These are phyloP conservation scores for Yamadazyma kanchanaburiensis DNA, from an alignment of 1,139 yeast genomes.

Conservation along the genomic window DNA sequence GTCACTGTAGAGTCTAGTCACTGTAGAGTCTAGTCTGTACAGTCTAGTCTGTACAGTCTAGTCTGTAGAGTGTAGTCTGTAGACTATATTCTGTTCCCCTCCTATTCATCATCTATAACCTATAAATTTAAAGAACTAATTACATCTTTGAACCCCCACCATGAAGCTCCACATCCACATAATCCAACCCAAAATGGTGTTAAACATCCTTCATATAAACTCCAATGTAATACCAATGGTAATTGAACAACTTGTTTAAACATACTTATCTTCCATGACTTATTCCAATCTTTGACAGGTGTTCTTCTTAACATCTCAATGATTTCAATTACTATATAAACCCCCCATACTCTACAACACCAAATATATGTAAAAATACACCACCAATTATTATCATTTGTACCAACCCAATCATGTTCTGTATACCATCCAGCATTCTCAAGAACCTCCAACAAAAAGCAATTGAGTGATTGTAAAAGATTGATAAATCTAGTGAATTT, in stretches of 20 bases:
- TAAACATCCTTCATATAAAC: slow-evolving; percentile 52
- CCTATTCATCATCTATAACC: too few species aligned
- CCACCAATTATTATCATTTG: slow-evolving; percentile 42
- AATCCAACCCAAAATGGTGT: slow-evolving; percentile 51
- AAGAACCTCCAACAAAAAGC: slow-evolving; percentile 45
- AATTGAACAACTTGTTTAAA: slow-evolving; percentile 45
- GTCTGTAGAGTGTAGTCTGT: too few species aligned
- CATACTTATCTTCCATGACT: slow-evolving; percentile 32
- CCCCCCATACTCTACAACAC: slow-evolving; percentile 59
- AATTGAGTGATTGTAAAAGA: slow-evolving; percentile 40
- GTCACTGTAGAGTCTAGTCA: too few species aligned
- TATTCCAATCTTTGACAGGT: slow-evolving; percentile 36
- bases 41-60: too few species aligned
- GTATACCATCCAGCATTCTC: slow-evolving; percentile 60
- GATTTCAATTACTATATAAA: slow-evolving; percentile 46
- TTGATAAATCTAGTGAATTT: slow-evolving; percentile 33
- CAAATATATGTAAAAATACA: slow-evolving; percentile 43
- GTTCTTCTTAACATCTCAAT: slow-evolving; percentile 41
- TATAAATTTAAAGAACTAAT: slow-evolving; percentile 32
- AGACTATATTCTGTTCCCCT: too few species aligned
- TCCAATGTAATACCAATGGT: slow-evolving; percentile 60
- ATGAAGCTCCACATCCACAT: slow-evolving; percentile 46
- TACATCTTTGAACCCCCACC: slow-evolving; percentile 41
- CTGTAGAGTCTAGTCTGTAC: too few species aligned
- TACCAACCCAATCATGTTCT: slow-evolving; percentile 53